phyloP scores from a whole-genome alignment of 2,329 filamentous ascomycete genomes.

The Dendrostoma leiphaemia region DNA sequence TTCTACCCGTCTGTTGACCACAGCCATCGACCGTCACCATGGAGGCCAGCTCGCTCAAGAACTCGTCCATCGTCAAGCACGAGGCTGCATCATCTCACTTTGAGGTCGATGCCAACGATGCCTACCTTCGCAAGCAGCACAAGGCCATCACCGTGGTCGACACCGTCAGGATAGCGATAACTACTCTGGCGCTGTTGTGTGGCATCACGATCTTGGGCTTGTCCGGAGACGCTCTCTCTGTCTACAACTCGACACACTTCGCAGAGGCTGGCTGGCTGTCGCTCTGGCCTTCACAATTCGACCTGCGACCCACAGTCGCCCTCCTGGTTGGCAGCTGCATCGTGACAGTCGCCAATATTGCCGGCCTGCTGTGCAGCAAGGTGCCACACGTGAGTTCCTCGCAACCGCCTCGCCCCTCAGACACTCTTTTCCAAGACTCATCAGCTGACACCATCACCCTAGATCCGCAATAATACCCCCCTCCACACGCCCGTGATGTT shows the following conservation, averaged over 20 bases:
- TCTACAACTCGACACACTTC: conserved; percentile 54
- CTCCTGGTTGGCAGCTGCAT: conserved; percentile 51
- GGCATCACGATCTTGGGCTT: conserved; percentile 53
- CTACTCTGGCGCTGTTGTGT: conserved; percentile 47
- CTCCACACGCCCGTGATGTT: conserved; percentile 37
- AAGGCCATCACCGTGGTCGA: conserved; percentile 41
- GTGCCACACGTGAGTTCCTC: conserved; percentile 46
- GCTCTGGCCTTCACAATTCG: conserved; percentile 57
- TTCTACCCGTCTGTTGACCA: background rate
- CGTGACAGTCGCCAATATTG: conserved; percentile 45
- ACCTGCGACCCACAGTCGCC: conserved; percentile 55
- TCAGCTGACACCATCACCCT: background rate
- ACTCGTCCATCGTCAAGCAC: conserved; percentile 8
- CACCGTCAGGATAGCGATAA: conserved; percentile 45
- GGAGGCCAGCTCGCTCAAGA: conserved; percentile 10
- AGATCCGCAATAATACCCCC: conserved; percentile 38
- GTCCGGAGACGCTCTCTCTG: conserved; percentile 50
- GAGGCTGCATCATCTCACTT: conserved; percentile 43
- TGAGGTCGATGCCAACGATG: conserved; percentile 44
- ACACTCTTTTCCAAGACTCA: background rate
- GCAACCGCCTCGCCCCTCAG: background rate
- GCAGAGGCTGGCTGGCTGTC: conserved; percentile 47
- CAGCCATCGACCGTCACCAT: background rate
- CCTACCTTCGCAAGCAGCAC: conserved; percentile 30
- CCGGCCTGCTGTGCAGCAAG: conserved; percentile 49